Conservation (phyloP, 2,329 filamentous ascomycete species). For the Arthrobotrys iridis region DNA sequence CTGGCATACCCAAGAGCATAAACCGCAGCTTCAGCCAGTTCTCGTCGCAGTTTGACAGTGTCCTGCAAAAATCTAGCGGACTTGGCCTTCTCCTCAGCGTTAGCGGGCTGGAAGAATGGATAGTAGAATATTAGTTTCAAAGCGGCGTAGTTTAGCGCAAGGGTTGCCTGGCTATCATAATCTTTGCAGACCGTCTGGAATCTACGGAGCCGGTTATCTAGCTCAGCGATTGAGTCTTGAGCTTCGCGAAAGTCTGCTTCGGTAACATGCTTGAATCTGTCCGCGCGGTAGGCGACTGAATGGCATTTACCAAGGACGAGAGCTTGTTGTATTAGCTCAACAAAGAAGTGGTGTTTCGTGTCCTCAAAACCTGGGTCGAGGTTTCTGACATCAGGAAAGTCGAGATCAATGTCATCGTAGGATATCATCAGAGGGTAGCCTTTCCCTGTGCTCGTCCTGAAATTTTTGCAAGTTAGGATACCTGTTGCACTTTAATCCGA, state of each 20-base stretch:
- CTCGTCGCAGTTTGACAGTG: constrained; percentile 39
- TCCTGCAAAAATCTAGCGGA: constrained; percentile 53
- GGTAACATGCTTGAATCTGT: constrained; percentile 54
- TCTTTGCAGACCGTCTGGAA: constrained; percentile 38
- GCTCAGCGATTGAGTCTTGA: constrained; percentile 41
- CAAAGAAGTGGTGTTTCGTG: constrained; percentile 55
- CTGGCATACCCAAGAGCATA: constrained; percentile 54
- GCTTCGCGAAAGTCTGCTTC: constrained; percentile 52
- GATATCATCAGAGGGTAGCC: constrained; percentile 57
- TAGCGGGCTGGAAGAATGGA: constrained; percentile 55
- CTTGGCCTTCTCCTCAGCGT: constrained; percentile 45
- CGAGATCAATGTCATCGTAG: constrained; percentile 54
- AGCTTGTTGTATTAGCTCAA: constrained; percentile 55
- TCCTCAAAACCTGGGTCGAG: constrained; percentile 48
- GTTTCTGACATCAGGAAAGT: constrained; percentile 54
- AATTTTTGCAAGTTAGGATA: constrained; percentile 4
- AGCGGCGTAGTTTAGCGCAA: constrained; percentile 55
- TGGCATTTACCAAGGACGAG: constrained; percentile 53
- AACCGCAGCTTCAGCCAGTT: constrained; percentile 53
- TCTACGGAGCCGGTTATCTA: constrained; percentile 44
- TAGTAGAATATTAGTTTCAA: constrained; percentile 56
- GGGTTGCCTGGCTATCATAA: constrained; percentile 47
- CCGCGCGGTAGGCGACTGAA: constrained; percentile 55
- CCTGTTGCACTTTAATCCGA: background rate
- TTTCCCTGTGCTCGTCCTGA: constrained; percentile 56